Conservation (phyloP, 306 rosid genomes). For the Sindora glabra region DNA sequence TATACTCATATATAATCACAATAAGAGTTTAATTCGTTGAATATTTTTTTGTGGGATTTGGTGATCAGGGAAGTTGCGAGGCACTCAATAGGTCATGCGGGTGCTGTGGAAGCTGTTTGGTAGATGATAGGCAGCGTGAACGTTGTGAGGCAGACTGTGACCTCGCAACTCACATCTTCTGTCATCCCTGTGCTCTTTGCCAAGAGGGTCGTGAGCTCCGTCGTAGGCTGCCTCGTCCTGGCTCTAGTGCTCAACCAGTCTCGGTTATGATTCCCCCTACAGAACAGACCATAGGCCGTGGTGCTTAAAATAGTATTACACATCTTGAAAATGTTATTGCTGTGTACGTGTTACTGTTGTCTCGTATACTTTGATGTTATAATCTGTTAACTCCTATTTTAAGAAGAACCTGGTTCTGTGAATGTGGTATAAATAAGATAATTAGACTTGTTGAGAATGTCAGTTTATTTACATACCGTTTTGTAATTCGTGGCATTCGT, state of each 20-base stretch:
- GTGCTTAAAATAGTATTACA: conserved; percentile 25
- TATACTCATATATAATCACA: too few relatives aligned
- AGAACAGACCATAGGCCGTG: conserved; percentile 82
- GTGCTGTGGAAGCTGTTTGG: conserved; percentile 66
- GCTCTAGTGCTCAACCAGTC: conserved; percentile 66
- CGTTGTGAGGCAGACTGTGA: conserved; percentile 74
- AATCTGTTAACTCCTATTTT: too few relatives aligned
- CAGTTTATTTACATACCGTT: too few relatives aligned
- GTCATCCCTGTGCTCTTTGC: conserved; percentile 85
- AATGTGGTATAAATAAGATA: too few relatives aligned
- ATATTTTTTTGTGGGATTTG: conserved; percentile 6
- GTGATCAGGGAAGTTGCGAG: conserved; percentile 72
- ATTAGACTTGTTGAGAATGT: too few relatives aligned
- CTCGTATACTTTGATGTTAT: too few relatives aligned
- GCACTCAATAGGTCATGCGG: conserved; percentile 74
- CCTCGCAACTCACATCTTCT: conserved; percentile 71
- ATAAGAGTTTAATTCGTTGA: background rate
- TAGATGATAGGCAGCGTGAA: conserved; percentile 64
- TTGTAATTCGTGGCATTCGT: too few relatives aligned
- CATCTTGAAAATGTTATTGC: conserved; percentile 1
- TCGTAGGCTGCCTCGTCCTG: conserved; percentile 82
- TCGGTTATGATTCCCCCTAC: conserved; percentile 84
- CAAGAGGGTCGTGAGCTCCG: conserved; percentile 99
- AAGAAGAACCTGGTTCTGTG: too few relatives aligned
- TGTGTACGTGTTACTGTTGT: conserved; percentile 13